Evolutionary conservation across 495 filamentous ascomycete species (phyloP).

Genomic region (Wilcoxina mikolae): DNA sequence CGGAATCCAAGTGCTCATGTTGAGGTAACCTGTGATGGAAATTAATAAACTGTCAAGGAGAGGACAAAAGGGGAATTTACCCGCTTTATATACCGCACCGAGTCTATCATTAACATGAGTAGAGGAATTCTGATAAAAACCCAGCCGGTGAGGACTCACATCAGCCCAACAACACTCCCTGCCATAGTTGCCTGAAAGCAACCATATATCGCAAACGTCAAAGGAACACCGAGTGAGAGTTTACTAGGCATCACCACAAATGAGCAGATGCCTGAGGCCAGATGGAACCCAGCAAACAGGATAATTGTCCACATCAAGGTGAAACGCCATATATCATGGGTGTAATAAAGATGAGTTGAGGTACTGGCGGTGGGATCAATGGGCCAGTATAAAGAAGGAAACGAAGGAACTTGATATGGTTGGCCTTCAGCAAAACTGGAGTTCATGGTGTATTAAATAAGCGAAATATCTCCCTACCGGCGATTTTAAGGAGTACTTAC

Average conservation of each 20-base stretch:
- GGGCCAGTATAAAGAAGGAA: conserved; percentile 81
- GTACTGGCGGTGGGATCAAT: conserved; percentile 38
- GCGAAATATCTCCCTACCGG: too few species aligned
- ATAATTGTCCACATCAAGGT: conserved; percentile 81
- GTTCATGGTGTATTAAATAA: too few species aligned
- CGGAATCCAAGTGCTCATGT: conserved; percentile 95
- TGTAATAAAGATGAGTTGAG: conserved; percentile 58
- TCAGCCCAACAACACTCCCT: conserved; percentile 72
- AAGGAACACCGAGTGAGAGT: conserved; percentile 40
- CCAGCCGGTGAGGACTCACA: conserved; percentile 46
- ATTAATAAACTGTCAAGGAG: not conserved
- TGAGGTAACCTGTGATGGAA: conserved; percentile 41
- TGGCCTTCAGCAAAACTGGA: too few species aligned
- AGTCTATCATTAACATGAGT: conserved; percentile 42
- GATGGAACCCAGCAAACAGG: conserved; percentile 50
- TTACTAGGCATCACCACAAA: conserved; percentile 48
- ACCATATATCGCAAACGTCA: conserved; percentile 58
- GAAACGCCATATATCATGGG: conserved; percentile 75
- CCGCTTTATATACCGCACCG: conserved; percentile 72
- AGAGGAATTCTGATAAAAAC: conserved; percentile 4
- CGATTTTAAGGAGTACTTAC: too few species aligned
- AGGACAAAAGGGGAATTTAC: conserved; percentile 25
- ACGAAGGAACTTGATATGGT: conserved; percentile 61
- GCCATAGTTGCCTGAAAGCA: conserved; percentile 71
- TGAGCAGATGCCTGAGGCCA: conserved; percentile 56